Evolutionary conservation across 2,329 filamentous ascomycete species (phyloP), one percentile per base, ranked within the genome.

Genomic region (Metarhizium robertsii): DNA sequence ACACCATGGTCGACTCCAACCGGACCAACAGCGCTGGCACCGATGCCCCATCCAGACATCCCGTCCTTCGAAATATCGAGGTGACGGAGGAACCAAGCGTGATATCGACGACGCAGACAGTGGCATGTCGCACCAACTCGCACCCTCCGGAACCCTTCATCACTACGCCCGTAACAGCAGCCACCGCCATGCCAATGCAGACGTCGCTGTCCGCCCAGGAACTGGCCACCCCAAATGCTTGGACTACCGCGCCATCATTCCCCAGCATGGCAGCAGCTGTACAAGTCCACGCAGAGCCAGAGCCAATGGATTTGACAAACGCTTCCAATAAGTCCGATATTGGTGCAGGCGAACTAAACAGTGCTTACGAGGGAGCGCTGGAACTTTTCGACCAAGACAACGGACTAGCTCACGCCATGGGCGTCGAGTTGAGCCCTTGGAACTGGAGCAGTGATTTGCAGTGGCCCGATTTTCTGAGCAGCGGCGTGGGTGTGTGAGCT

Each of bases 341-440:
- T 20, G 67, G 69, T 1, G 63, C 74, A 3, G 43, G 40, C 42
- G 74, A 77, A 56, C 69, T 77, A n/a, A 78, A 77, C 51, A 78
- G 76, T 43, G 75, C 75, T 0, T 78, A 78, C 50, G 76, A 78
- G 54, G 75, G 76, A 2, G 74, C 75, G 0, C 68, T 77, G 54
- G 75, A 77, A 50, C 73, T 73, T 0, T 66, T 78, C 1, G 75
- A 75, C 30, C 67, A 77, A 25, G 75, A 76, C 20, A 69, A 73
- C 32, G 75, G 74, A 18, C 69, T 72, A 2, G 70, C 71, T 34
- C 67, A 69, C 46, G 66, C 72, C 1, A 75, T 77, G 60, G 74
- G 74, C 2, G 67, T 73, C 29, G 72, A 74, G 50, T 61, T 69
- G 53, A 67, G 67, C 14, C 55, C 71, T 30, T 72, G 69, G 69